These are phyloP conservation scores for Xanthoconium stramineum DNA, from an alignment of 768 basidiomycete genomes.

Conservation along the genomic window DNA sequence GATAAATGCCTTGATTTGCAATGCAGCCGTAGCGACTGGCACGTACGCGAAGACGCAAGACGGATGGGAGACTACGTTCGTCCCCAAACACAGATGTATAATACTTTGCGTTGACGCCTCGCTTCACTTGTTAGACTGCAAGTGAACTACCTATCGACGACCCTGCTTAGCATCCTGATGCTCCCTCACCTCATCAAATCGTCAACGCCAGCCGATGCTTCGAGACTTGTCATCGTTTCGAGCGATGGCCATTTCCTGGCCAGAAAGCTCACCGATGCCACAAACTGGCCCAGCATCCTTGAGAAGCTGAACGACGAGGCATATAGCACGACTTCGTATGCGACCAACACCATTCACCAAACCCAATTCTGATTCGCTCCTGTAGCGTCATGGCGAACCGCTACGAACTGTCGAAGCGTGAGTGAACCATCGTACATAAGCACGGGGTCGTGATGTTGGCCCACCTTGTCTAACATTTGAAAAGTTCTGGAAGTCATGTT, in stretches of 20 bases:
- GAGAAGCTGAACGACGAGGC: constrained; percentile 24
- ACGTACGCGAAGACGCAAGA: constrained; percentile 28
- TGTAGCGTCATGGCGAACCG: constrained; percentile 25
- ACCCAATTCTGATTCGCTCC: not conserved
- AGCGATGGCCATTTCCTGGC: constrained; percentile 27
- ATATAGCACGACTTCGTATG: constrained; percentile 29
- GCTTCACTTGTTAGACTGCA: constrained; percentile 26
- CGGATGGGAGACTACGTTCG: constrained; percentile 38
- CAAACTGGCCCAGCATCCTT: constrained; percentile 26
- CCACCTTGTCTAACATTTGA: not conserved
- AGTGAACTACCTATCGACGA: constrained; percentile 36
- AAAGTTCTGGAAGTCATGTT: constrained; percentile 37
- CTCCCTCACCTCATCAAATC: constrained; percentile 34
- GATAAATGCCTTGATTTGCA: constrained; percentile 31
- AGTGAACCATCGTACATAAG: not conserved
- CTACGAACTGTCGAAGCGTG: constrained; percentile 28
- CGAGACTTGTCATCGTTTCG: constrained; percentile 31
- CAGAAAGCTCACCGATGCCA: constrained; percentile 5
- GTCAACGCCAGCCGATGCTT: constrained; percentile 18
- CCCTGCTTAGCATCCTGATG: constrained; percentile 33
- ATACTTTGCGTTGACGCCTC: not conserved
- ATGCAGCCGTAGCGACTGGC: constrained; percentile 23
- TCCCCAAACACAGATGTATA: not conserved
- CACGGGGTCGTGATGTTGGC: not conserved
- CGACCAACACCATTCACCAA: not conserved